Base-by-base conservation (phyloP, 176 grass and related monocot species). In the Saccharum officinarum region DNA sequence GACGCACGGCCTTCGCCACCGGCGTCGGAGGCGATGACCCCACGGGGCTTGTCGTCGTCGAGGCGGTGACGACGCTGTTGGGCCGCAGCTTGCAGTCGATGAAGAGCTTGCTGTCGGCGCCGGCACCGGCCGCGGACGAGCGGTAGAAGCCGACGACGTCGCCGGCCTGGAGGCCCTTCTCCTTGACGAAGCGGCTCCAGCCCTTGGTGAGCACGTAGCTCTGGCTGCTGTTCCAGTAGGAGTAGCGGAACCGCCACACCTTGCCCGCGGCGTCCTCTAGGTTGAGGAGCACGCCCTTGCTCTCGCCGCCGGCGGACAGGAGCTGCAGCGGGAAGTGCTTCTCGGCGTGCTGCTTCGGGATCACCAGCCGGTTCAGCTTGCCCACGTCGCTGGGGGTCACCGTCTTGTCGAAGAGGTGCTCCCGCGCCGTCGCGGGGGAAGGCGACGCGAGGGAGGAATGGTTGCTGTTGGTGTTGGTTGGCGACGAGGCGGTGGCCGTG, bases 201-300 rank as follows among this genome's bases (percentile, higher is more conserved):
- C 95, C 95, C 84, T 92, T 98, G 73, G 95, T 98, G 73, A 98
- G 93, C 46, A 98, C 95, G 92, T 98, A 98, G 86, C 95, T 98
- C 88, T 98, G 95, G 87, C 93, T 95, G 86, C 95, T 98, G 76
- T 98, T 98, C 95, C 95, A 98, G 86, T 98, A 98, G 4, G 95
- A 98, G 87, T 98, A 98, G 16, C 95, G 87, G 78, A 98, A 95
- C 5, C 95, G 81, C 95, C 95, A 98, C 12, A 98, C 91, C 87
- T 95, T 98, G 36, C 77, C 91, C 14, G 3, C 82, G 33, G 78
- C 86, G 84, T 98, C 95, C 87, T 98, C 95, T 76, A 98, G 95
- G 91, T 89, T 95, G 22, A 98, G 89, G 25, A 98, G 91, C 63
- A 98, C 67, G 41, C 95, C 95, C 82, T 95, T 90, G 87, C 33